Percentiles rank a stretch among this genome's conserved stretches.
These are phyloP conservation scores for Cladophialophora yegresii DNA, from an alignment of 2,329 filamentous ascomycete genomes.

Conservation along the genomic window DNA sequence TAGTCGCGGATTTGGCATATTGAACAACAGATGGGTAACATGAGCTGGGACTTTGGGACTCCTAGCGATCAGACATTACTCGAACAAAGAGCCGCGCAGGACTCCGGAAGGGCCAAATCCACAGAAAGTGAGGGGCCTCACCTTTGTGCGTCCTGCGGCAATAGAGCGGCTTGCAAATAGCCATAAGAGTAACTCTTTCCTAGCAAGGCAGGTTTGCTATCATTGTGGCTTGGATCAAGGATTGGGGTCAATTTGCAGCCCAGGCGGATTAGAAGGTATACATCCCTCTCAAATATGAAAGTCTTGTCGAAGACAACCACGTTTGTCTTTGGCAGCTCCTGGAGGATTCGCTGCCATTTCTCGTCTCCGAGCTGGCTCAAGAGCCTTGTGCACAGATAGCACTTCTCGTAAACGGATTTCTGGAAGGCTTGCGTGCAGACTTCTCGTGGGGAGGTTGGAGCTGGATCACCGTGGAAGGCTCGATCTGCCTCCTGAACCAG, in stretches of 20 bases:
- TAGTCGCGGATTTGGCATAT: slow-evolving; percentile 8
- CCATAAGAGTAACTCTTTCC: slow-evolving; percentile 23
- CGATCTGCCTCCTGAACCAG: slow-evolving; percentile 20
- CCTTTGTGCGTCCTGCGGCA: slow-evolving; percentile 8
- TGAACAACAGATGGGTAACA: too few species aligned
- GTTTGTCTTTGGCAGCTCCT: slow-evolving; percentile 8
- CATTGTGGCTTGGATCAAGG: neutral
- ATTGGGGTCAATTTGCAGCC: slow-evolving; percentile 24
- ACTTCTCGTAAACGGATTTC: slow-evolving; percentile 5
- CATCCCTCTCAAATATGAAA: neutral
- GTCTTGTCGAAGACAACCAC: slow-evolving; percentile 25
- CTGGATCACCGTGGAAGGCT: neutral
- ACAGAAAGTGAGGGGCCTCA: neutral
- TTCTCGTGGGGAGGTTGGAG: slow-evolving; percentile 7
- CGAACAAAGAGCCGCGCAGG: too few species aligned
- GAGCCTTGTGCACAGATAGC: slow-evolving; percentile 25
- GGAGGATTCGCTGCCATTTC: slow-evolving; percentile 21
- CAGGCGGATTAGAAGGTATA: slow-evolving; percentile 12
- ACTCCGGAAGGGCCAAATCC: too few species aligned
- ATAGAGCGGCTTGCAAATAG: slow-evolving; percentile 20
- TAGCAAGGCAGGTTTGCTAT: neutral
- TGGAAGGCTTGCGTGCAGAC: slow-evolving; percentile 13
- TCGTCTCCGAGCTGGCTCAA: slow-evolving; percentile 18
- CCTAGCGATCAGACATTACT: too few species aligned
- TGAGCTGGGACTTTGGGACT: too few species aligned